Conservation (phyloP, 208 protist genomes). For the Leishmania tarentolae region DNA sequence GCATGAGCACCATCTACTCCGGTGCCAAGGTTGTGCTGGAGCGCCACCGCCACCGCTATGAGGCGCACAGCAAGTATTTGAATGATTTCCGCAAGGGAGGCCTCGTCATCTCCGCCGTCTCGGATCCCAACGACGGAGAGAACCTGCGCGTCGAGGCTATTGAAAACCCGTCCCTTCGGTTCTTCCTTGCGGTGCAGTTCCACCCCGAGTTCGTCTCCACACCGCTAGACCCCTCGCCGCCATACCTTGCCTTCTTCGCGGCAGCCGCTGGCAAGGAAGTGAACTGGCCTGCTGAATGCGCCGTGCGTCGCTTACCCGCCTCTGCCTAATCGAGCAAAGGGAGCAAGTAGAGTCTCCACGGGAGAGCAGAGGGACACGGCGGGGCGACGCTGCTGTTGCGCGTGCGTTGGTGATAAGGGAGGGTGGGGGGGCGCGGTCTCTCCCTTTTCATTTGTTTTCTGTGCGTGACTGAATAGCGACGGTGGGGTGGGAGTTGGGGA, state of each 20-base stretch:
- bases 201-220: slow-evolving; percentile 98
- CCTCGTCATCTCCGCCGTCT: slow-evolving; percentile 90
- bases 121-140: slow-evolving; percentile 85
- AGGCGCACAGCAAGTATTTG: slow-evolving; percentile 96
- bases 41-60: slow-evolving; percentile 98
- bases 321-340: not conserved
- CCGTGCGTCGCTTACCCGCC: slow-evolving; percentile 42
- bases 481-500: not conserved
- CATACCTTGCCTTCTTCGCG: slow-evolving; percentile 96
- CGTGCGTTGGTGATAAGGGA: not conserved
- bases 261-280: slow-evolving; percentile 79
- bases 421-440: not conserved
- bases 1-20: slow-evolving; percentile 87
- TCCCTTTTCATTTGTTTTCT: too few species aligned
- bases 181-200: slow-evolving; percentile 97
- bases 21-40: slow-evolving; percentile 86
- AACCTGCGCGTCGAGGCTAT: slow-evolving; percentile 92
- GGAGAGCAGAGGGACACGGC: not conserved
- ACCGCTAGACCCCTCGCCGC: slow-evolving; percentile 94
- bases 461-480: not conserved
- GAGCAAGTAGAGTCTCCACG: not conserved
- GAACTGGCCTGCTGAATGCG: slow-evolving; percentile 58
- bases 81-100: slow-evolving; percentile 88
- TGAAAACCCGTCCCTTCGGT: slow-evolving; percentile 75
- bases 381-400: not conserved